Evolutionary conservation across 352 stramenopile species (phyloP).

Genomic region (Phytophthora boehmeriae): DNA sequence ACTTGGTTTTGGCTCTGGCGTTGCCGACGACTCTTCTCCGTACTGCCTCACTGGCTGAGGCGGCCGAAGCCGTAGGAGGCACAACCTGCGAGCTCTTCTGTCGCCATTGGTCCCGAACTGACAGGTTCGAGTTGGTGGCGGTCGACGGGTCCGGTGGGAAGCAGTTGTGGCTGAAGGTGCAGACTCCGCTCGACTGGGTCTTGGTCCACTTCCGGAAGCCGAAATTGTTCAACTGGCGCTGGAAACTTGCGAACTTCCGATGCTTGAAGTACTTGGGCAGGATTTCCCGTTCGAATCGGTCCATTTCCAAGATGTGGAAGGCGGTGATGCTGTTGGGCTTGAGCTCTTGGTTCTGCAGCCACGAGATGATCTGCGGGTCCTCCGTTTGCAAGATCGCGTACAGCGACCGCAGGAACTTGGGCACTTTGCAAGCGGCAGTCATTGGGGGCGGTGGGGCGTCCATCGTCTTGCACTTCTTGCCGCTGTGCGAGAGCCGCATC

Average conservation of each 20-base stretch:
- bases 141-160: constrained; percentile 67
- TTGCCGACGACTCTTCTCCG: constrained; percentile 47
- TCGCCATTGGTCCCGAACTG: constrained; percentile 75
- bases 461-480: constrained; percentile 4
- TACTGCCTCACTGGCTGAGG: constrained; percentile 8
- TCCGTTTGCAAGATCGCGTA: constrained; percentile 84
- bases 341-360: constrained; percentile 74
- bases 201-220: constrained; percentile 90
- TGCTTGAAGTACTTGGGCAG: constrained; percentile 95
- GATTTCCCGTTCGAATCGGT: constrained; percentile 86
- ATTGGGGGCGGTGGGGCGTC: constrained; percentile 5
- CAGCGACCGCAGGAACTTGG: constrained; percentile 84
- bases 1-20: constrained; percentile 48
- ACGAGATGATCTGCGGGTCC: constrained; percentile 68
- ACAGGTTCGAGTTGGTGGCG: constrained; percentile 40
- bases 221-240: constrained; percentile 94
- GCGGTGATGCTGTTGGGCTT: constrained; percentile 59
- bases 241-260: constrained; percentile 92
- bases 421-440: constrained; percentile 57
- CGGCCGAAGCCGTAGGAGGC: constrained; percentile 8
- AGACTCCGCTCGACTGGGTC: constrained; percentile 77
- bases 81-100: constrained; percentile 60
- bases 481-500: constrained; percentile 7
- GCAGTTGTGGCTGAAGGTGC: constrained; percentile 86
- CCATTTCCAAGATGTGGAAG: constrained; percentile 82